phyloP scores from a whole-genome alignment of 345 rosid species.

The Brassica incana region DNA sequence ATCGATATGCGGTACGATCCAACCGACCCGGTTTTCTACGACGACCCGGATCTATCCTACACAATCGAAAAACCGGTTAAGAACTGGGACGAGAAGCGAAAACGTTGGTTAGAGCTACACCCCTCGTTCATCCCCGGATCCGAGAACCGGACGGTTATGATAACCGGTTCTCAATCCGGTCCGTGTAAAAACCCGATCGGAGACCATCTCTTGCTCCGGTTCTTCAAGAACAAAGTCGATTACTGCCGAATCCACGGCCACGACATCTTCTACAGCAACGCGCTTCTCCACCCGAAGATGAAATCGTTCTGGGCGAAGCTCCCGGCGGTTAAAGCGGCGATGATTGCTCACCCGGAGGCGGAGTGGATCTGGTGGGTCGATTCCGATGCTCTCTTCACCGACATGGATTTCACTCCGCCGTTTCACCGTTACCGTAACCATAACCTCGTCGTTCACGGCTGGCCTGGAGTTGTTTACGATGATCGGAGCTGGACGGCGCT shows the following conservation, averaged over 20 bases:
- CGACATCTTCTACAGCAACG: slow-evolving; percentile 82
- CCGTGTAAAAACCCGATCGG: slow-evolving; percentile 91
- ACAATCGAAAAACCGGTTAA: slow-evolving; percentile 57
- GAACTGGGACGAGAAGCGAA: slow-evolving; percentile 81
- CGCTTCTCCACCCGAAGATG: slow-evolving; percentile 81
- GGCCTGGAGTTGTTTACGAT: slow-evolving; percentile 59
- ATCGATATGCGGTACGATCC: slow-evolving; percentile 55
- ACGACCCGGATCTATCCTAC: slow-evolving; percentile 68
- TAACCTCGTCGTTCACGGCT: slow-evolving; percentile 89
- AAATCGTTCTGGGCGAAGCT: slow-evolving; percentile 76
- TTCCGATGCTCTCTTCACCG: slow-evolving; percentile 89
- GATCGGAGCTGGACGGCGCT: slow-evolving; percentile 70
- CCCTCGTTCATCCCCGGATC: slow-evolving; percentile 68
- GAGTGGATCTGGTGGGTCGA: slow-evolving; percentile 99
- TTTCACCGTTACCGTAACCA: slow-evolving; percentile 58
- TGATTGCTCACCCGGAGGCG: slow-evolving; percentile 96
- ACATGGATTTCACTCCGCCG: slow-evolving; percentile 88
- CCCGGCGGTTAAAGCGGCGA: slow-evolving; percentile 73
- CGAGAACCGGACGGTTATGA: slow-evolving; percentile 59
- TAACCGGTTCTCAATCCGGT: slow-evolving; percentile 81
- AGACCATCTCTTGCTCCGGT: slow-evolving; percentile 74
- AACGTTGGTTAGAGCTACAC: slow-evolving; percentile 66
- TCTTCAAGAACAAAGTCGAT: slow-evolving; percentile 91
- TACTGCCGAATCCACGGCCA: slow-evolving; percentile 83
- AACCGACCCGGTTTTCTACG: slow-evolving; percentile 63